Conservation (phyloP, 305 asterid genomes). For the Rubia peregrina region DNA sequence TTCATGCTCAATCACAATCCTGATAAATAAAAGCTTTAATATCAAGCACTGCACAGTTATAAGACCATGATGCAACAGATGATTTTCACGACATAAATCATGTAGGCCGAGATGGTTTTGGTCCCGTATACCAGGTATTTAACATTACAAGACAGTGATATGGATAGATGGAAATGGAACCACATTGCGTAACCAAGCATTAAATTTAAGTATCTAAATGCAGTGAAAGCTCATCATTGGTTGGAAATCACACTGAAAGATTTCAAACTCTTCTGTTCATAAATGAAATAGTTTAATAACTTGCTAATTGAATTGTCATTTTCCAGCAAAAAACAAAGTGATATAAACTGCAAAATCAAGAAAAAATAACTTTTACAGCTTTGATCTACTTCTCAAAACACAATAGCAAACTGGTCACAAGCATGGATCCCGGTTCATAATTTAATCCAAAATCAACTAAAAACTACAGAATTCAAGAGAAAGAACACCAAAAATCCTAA, state of each 20-base stretch:
- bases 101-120: too few relatives aligned
- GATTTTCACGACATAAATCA: too few relatives aligned
- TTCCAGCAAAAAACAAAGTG: neutral
- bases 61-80: too few relatives aligned
- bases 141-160: neutral
- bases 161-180: neutral
- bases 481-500: neutral
- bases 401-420: neutral
- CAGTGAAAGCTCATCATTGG: neutral
- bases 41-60: too few relatives aligned
- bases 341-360: constrained; percentile 1
- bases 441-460: neutral
- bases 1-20: too few relatives aligned
- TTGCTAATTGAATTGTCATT: neutral
- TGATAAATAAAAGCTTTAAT: too few relatives aligned
- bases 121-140: too few relatives aligned
- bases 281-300: neutral
- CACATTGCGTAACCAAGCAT: neutral
- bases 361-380: neutral
- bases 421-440: constrained; percentile 11
- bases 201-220: neutral
- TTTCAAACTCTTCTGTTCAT: too few relatives aligned
- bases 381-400: neutral
- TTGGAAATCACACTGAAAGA: too few relatives aligned
- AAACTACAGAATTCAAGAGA: neutral